These are phyloP conservation scores for Zymoseptoria passerinii DNA, from an alignment of 2,329 filamentous ascomycete genomes.

Conservation along the genomic window DNA sequence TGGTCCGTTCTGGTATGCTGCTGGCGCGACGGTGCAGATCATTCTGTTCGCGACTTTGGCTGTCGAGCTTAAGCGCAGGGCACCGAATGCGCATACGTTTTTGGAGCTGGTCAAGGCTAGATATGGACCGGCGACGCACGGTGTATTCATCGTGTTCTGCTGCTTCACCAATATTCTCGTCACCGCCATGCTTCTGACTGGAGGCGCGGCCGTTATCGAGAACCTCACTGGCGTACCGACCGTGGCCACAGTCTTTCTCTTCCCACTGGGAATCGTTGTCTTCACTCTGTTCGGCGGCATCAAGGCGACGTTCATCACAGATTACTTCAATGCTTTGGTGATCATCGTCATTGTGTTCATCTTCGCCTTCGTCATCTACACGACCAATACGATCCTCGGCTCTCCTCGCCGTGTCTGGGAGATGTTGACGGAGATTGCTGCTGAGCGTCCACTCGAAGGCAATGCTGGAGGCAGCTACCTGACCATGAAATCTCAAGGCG, in stretches of 20 bases:
- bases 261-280: conserved; percentile 32
- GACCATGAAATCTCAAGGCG: conserved; percentile 27
- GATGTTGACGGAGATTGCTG: conserved; percentile 10
- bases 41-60: conserved; percentile 80
- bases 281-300: conserved; percentile 32
- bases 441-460: conserved; percentile 29
- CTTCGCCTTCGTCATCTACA: conserved; percentile 37
- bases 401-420: conserved; percentile 34
- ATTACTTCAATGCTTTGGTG: conserved; percentile 34
- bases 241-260: conserved; percentile 37
- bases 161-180: conserved; percentile 39
- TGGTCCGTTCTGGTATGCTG: conserved; percentile 42
- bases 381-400: conserved; percentile 31
- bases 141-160: conserved; percentile 35
- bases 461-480: conserved; percentile 34
- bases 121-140: conserved; percentile 30
- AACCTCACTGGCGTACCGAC: conserved; percentile 37
- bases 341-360: conserved; percentile 37
- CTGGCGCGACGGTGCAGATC: conserved; percentile 68
- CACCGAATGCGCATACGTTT: conserved; percentile 67
- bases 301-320: conserved; percentile 35
- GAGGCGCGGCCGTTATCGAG: conserved; percentile 38
- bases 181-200: conserved; percentile 35
- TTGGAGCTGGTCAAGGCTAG: conserved; percentile 17
- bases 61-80: conserved; percentile 75